A percentile compares a stretch with the other conserved stretches of the same genome.
Conservation (phyloP, 805 yeast species). For the Kodamaea kaohsiungensis region DNA sequence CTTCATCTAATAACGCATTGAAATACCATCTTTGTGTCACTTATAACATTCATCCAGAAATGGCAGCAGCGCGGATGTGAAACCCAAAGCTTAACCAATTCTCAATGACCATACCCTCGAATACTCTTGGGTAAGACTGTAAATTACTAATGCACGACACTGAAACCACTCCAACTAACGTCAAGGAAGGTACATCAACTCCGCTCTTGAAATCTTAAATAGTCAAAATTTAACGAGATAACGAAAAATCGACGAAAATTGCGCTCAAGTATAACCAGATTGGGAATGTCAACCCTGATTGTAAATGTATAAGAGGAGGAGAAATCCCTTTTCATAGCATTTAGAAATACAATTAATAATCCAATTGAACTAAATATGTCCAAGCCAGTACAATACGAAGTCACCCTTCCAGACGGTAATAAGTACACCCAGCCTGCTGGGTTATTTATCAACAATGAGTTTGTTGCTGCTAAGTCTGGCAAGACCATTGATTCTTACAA, state of each 20-base stretch:
- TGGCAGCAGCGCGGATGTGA: neutral
- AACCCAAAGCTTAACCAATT: neutral
- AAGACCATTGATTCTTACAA: constrained; percentile 43
- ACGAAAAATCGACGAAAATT: neutral
- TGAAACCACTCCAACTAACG: too few relatives aligned
- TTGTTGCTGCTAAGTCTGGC: constrained; percentile 38
- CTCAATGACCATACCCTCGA: neutral
- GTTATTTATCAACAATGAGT: constrained; percentile 59
- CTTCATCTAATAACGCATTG: neutral
- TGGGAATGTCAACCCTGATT: neutral
- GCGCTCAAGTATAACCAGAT: neutral
- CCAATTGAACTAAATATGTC: constrained; percentile 24
- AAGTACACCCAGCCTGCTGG: constrained; percentile 61
- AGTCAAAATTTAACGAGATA: neutral
- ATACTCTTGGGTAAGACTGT: neutral
- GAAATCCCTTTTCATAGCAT: neutral
- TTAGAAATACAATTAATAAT: neutral
- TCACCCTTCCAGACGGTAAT: constrained; percentile 51
- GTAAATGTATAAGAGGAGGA: constrained; percentile 1
- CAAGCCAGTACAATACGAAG: constrained; percentile 37
- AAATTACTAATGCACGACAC: neutral
- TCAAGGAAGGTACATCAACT: too few relatives aligned
- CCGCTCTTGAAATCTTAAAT: too few relatives aligned
- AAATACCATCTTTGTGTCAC: neutral
- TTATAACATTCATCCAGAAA: neutral